Evolutionary conservation across 2,329 filamentous ascomycete species (phyloP), one percentile per base, ranked within the genome.

Genomic region (Didymella segeticola): DNA sequence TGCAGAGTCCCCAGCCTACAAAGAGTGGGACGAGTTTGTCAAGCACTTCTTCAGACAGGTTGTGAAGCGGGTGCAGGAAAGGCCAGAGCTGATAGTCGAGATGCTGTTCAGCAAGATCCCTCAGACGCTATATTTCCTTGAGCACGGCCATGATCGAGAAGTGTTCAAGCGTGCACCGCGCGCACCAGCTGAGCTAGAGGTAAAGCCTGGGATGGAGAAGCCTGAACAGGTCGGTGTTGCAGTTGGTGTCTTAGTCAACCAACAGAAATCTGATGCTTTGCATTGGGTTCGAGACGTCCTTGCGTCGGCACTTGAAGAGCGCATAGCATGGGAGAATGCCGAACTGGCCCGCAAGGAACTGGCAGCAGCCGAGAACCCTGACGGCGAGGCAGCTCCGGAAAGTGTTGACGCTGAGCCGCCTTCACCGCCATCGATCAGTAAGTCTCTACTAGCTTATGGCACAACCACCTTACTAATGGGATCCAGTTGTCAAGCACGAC

Each of bases 81-180:
- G 92, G 36, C 92, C 92, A 0, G 90, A 93, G 58, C 80, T 97
- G 33, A 83, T 96, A 43, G 88, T 96, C 1, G 95, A 99, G 75
- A 86, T 99, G 82, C 81, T 99, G 12, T 99, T 99, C 75, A 96
- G 90, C 73, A 99, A 99, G 75, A 89, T 92, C 52, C 88, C 87
- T 45, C 84, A 85, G 38, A 96, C 91, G 0, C 83, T 91, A 1
- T 91, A 90, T 75, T 98, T 91, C 70, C 82, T 99, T 5, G 93
- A 98, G 69, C 92, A 93, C 67, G 95, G 95, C 0, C 89, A 91
- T 63, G 92, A 97, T 67, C 90, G 88, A 68, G 91, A 93, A 61
- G 85, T 88, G 0, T 72, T 87, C 20, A 82, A 83, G 17, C 79
- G 82, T n/a, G 82, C 86, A 36, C 83, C 87, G 9, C 85, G 85